phyloP scores from a whole-genome alignment of 2,329 filamentous ascomycete species.

The Talaromyces sp. region DNA sequence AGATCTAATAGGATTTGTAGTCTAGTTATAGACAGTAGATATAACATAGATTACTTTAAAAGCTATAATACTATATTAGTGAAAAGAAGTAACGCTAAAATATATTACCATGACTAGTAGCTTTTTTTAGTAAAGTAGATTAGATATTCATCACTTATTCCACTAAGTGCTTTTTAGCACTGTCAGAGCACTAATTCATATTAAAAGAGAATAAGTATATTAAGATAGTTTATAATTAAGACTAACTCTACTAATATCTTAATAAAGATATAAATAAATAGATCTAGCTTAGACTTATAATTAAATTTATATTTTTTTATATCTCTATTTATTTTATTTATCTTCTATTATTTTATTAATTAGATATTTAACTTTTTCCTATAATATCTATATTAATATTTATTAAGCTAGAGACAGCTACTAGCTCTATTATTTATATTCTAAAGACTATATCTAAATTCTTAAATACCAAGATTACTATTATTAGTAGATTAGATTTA shows the following conservation, averaged over 20 bases:
- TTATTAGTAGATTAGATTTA: slow-evolving; percentile 11
- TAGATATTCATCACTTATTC: neutral
- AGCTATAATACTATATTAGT: neutral
- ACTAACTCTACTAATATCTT: neutral
- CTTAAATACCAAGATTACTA: slow-evolving; percentile 5
- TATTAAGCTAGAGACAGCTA: neutral
- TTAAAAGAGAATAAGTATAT: neutral
- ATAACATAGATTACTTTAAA: neutral
- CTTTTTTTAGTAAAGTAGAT: neutral
- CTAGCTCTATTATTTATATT: neutral
- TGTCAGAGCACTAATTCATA: neutral
- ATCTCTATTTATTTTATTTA: neutral
- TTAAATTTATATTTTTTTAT: neutral
- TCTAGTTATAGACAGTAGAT: neutral
- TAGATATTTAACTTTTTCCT: neutral
- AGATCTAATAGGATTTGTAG: slow-evolving; percentile 49
- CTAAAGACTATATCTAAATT: slow-evolving; percentile 1
- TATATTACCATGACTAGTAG: neutral
- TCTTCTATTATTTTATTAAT: neutral
- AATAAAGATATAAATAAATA: neutral
- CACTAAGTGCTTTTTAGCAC: neutral
- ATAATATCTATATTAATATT: neutral
- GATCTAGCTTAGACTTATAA: neutral
- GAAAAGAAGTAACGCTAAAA: too few species aligned
- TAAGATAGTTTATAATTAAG: neutral